Evolutionary conservation across 2,329 filamentous ascomycete species (phyloP).

Genomic region (Fusarium sp.): DNA sequence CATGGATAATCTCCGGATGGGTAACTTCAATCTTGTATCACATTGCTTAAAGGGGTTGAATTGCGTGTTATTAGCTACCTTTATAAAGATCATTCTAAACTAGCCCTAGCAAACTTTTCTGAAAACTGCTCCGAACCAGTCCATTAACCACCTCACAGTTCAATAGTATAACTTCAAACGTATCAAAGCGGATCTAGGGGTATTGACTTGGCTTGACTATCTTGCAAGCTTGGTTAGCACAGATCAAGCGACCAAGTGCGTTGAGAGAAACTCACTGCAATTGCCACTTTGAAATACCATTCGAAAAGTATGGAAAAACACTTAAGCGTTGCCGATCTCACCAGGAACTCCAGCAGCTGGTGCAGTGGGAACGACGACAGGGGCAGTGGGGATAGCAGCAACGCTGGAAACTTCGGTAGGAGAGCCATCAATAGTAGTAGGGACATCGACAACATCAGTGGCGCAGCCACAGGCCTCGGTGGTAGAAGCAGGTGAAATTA

Average conservation of each 20-base stretch:
- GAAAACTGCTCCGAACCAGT: too few species aligned
- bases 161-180: not conserved
- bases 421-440: not conserved
- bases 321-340: not conserved
- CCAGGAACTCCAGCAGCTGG: not conserved
- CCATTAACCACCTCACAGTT: not conserved
- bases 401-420: not conserved
- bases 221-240: not conserved
- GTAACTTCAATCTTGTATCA: not conserved
- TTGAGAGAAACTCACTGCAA: not conserved
- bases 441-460: slow-evolving; percentile 1
- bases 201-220: not conserved
- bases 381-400: not conserved
- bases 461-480: not conserved
- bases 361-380: not conserved
- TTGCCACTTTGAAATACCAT: not conserved
- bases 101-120: not conserved
- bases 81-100: not conserved
- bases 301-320: fast-evolving
- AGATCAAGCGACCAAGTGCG: not conserved
- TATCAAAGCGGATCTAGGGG: not conserved
- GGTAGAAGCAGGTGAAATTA: not conserved
- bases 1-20: not conserved
- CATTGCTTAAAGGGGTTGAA: not conserved
- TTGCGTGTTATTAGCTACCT: not conserved